Conservation (phyloP, 2,329 filamentous ascomycete genomes). For the Dryadomyces quercus-mongolicae region DNA sequence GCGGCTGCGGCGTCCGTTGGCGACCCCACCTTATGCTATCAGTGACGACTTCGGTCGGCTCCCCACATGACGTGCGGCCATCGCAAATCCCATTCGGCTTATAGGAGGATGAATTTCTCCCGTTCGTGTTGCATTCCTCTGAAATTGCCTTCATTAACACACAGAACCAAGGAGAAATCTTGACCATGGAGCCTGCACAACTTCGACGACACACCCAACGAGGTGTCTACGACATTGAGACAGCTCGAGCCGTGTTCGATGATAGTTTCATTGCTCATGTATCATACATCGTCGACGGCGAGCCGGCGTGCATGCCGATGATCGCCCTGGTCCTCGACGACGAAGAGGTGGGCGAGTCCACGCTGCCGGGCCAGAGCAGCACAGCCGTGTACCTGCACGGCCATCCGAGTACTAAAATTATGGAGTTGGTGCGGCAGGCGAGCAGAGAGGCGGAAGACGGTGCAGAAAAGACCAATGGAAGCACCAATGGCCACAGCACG, state of each 20-base stretch:
- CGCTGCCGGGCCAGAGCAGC: not conserved
- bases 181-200: conserved; percentile 7
- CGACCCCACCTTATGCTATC: not conserved
- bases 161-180: not conserved
- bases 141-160: not conserved
- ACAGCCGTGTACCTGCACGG: conserved; percentile 10
- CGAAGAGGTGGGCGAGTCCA: not conserved
- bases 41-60: not conserved
- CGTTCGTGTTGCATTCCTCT: not conserved
- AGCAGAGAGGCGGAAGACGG: conserved; percentile 5
- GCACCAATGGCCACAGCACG: too few relatives aligned
- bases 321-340: conserved; percentile 9
- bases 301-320: conserved; percentile 12
- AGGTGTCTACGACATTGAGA: conserved; percentile 8
- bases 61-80: not conserved
- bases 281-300: conserved; percentile 9
- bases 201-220: conserved; percentile 10
- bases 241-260: conserved; percentile 9
- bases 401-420: conserved; percentile 10
- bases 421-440: conserved; percentile 10
- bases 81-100: not conserved
- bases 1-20: not conserved
- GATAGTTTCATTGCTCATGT: conserved; percentile 11
- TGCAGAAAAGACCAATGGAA: not conserved
- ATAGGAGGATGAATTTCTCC: not conserved